Evolutionary conservation across 768 basidiomycete genomes (phyloP), one percentile per base, ranked within the genome.

Genomic region (Pleurotus salmoneostramineus): DNA sequence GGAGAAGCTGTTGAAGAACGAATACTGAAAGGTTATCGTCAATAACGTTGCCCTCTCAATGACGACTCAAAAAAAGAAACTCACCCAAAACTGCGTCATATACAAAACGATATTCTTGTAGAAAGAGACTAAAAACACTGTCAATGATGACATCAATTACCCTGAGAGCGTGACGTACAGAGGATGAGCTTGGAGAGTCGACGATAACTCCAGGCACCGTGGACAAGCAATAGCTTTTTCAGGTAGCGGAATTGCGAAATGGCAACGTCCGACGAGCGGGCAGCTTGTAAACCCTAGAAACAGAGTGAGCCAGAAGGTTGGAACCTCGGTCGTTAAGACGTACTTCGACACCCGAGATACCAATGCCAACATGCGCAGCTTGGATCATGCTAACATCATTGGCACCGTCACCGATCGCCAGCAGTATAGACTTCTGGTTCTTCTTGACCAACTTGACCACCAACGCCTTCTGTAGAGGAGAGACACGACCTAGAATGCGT

Each of bases 381-480:
- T 98, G 96, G 59, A 98, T 98, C 96, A 98, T 98, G 68, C 93
- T 93, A 64, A 98, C 96, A 70, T 98, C 96, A 70, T 98, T 98
- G 1, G 96, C 96, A 50, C 96, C 96, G 62, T 98, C 96, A 17
- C 96, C 96, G 51, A 98, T 98, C 3, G 96, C 96, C 6, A 98
- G 83, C n/a, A 97, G 77, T 56, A 97, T 93, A 5, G 94, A 82
- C 58, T 93, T 93, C 64, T 88, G 86, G 69, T 96, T 95, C 72
- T 95, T 95, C 80, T 98, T 98, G 56, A 98, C 96, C n/a, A 98
- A 84, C 72, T 98, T 98, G 62, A 98, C 96, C 3, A 98, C 95
- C 40, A 97, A 81, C 0, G 96, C 96, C 70, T 98, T 99, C 70
- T 99, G 97, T 46, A 98, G 72, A 4, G 97, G 97, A 4, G 96